Conservation (phyloP, 805 yeast species). For the Spathaspora girioi region DNA sequence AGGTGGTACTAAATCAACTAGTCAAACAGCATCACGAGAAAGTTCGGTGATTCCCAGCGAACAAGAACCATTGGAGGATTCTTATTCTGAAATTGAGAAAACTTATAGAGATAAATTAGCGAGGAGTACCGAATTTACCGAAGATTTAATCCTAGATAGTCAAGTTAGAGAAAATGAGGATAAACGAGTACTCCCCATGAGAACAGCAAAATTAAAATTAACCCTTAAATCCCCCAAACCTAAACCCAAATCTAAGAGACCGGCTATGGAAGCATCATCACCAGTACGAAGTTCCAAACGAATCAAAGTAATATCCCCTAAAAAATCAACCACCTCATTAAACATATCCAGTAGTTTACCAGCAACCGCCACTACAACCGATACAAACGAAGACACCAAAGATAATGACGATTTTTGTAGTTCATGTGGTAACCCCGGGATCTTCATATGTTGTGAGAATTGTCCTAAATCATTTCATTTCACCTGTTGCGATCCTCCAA, state of each 20-base stretch:
- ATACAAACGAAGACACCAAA: conserved; percentile 8
- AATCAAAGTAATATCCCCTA: conserved; percentile 33
- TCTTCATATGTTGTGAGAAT: conserved; percentile 87
- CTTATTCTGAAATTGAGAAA: conserved; percentile 10
- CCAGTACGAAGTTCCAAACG: conserved; percentile 13
- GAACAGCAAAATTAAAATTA: conserved; percentile 3
- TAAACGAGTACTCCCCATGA: conserved; percentile 3
- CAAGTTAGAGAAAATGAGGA: conserved; percentile 12
- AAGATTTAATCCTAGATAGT: conserved; percentile 13
- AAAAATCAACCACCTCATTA: conserved; percentile 23
- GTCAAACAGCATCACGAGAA: conserved; percentile 9
- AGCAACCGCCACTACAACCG: not conserved
- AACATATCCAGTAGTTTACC: conserved; percentile 15
- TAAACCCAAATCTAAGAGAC: not conserved
- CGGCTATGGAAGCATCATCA: not conserved
- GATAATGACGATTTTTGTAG: conserved; percentile 85
- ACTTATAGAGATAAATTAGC: conserved; percentile 10
- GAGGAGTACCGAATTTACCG: conserved; percentile 10
- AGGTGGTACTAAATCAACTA: not conserved
- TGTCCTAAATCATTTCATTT: conserved; percentile 94
- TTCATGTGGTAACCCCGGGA: conserved; percentile 87
- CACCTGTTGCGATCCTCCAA: conserved; percentile 86
- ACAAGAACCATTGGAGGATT: conserved; percentile 7
- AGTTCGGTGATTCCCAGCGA: conserved; percentile 11
- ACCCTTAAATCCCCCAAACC: conserved; percentile 5